These are phyloP conservation scores for Penicillium griseofulvum DNA, from an alignment of 2,329 filamentous ascomycete genomes.

Conservation along the genomic window DNA sequence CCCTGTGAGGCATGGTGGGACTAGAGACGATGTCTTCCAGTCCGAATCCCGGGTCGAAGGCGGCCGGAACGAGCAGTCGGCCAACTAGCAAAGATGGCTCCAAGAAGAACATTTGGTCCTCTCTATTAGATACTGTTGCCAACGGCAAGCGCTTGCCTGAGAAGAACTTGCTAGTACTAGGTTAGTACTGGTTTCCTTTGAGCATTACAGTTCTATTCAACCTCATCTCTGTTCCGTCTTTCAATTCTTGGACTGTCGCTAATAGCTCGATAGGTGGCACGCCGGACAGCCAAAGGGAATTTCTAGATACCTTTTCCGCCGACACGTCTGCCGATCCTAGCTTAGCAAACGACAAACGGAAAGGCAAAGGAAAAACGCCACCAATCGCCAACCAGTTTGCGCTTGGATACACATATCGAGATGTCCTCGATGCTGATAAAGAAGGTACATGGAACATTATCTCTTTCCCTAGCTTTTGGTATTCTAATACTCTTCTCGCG, in stretches of 20 bases:
- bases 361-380: conserved; percentile 60
- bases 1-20: conserved; percentile 34
- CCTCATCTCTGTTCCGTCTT: conserved; percentile 7
- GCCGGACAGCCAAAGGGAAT: conserved; percentile 78
- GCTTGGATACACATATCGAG: conserved; percentile 90
- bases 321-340: conserved; percentile 41
- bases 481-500: conserved; percentile 2
- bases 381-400: conserved; percentile 90
- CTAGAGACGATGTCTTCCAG: conserved; percentile 41
- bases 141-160: conserved; percentile 86
- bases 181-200: conserved; percentile 47
- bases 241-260: conserved; percentile 15
- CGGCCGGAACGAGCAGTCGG: conserved; percentile 37
- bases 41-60: conserved; percentile 35
- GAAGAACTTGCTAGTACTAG: conserved; percentile 85
- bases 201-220: not conserved
- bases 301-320: conserved; percentile 61
- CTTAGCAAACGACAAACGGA: conserved; percentile 47
- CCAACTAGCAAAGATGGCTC: conserved; percentile 58
- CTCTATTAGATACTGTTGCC: conserved; percentile 85
- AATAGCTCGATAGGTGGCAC: conserved; percentile 62
- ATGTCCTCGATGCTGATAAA: conserved; percentile 89
- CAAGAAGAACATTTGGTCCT: conserved; percentile 90
- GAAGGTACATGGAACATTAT: conserved; percentile 60
- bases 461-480: not conserved